Evolutionary conservation across 2,329 filamentous ascomycete genomes (phyloP), one percentile per base, ranked within the genome.

Genomic region (Amauroascus niger): DNA sequence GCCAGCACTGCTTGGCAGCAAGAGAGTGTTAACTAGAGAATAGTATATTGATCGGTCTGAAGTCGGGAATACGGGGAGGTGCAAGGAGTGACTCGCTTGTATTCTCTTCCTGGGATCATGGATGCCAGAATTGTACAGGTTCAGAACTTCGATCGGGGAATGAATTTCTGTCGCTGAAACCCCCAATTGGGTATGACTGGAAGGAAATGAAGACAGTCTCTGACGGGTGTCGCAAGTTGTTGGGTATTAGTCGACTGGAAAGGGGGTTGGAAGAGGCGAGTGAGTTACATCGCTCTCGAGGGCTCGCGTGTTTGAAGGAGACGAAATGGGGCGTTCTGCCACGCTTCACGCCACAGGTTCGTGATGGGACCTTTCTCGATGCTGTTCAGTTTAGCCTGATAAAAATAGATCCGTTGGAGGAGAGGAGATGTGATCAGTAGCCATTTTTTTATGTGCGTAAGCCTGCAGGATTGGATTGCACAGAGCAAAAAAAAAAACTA

Each of bases 301-400:
- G n/a, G 14, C 6, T 7, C 20, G 32, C 46, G 11, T n/a, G 46
- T 49, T 49, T 49, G 46, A 49, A 49, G 46, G 33, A 30, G 11
- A 30, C 24, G 16, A 33, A 8, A 20, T 14, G 22, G 13, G 22
- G 4, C 11, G 13, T 18, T 35, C 47, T 49, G 47, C 47, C 47
- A 41, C 35, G 48, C 22, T 32, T 22, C n/a, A 14, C 33, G 48
- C 48, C 37, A 50, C 48, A 50, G 35, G 16, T 14, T 16, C n/a
- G 18, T 13, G 14, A 32, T 32, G 9, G 6, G 8, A n/a, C n/a
- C n/a, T n/a, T n/a, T n/a, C n/a, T n/a, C n/a, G n/a, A n/a, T n/a
- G 14, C n/a, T n/a, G 18, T 41, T n/a, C n/a, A n/a, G n/a, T n/a
- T n/a, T n/a, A n/a, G 20, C 18, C 39, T n/a, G 39, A 6, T 24